Conservation (phyloP, 768 basidiomycete species). For the Calocybe gangraenosa region DNA sequence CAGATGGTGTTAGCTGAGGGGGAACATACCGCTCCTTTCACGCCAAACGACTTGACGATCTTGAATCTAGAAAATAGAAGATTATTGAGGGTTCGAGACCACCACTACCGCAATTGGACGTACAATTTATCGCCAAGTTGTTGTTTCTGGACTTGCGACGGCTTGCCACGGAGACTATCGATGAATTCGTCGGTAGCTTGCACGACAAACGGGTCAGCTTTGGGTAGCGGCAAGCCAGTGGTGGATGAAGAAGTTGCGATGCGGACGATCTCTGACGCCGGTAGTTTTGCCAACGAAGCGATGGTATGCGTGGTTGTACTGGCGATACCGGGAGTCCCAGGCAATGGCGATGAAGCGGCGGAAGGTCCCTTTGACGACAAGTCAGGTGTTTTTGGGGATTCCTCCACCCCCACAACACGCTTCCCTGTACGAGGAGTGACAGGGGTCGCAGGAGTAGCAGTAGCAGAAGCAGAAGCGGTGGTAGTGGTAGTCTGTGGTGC, state of each 20-base stretch:
- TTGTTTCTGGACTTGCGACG: slow-evolving; percentile 67
- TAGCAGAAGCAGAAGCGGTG: slow-evolving; percentile 26
- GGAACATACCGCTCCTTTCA: slow-evolving; percentile 63
- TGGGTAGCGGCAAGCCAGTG: slow-evolving; percentile 57
- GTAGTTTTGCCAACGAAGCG: slow-evolving; percentile 63
- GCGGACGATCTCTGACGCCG: slow-evolving; percentile 71
- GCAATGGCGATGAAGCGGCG: slow-evolving; percentile 66
- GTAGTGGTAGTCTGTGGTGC: slow-evolving; percentile 15
- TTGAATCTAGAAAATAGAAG: slow-evolving; percentile 32
- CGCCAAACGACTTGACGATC: slow-evolving; percentile 72
- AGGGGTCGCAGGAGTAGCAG: neutral
- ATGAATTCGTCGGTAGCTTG: slow-evolving; percentile 73
- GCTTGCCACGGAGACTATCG: slow-evolving; percentile 53
- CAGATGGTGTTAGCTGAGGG: neutral
- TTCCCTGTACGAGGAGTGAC: slow-evolving; percentile 65
- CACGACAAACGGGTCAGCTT: slow-evolving; percentile 65
- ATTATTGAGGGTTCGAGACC: too few species aligned
- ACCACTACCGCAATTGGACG: slow-evolving; percentile 14
- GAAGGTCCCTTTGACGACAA: slow-evolving; percentile 72
- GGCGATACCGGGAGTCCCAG: slow-evolving; percentile 50
- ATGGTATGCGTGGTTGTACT: slow-evolving; percentile 52
- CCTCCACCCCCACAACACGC: slow-evolving; percentile 31
- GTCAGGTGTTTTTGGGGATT: slow-evolving; percentile 73
- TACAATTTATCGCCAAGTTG: slow-evolving; percentile 75
- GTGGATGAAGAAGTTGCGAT: slow-evolving; percentile 50